phyloP scores from a whole-genome alignment of 2,329 filamentous ascomycete species.

The Cercospora janseana region DNA sequence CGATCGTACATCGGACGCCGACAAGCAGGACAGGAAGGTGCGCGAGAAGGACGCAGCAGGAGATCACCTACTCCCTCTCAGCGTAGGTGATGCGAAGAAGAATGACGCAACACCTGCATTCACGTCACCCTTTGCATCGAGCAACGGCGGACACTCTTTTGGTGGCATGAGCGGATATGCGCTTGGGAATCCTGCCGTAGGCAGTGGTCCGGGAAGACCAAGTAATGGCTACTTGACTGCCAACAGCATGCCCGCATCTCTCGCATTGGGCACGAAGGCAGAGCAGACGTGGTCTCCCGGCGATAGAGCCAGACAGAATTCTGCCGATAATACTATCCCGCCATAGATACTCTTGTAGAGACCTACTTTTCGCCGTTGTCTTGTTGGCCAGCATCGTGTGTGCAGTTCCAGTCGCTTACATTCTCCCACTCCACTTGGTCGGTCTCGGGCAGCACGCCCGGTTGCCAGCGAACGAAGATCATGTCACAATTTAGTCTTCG shows the following conservation, averaged over 20 bases:
- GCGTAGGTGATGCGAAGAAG: conserved; percentile 36
- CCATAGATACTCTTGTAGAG: neutral
- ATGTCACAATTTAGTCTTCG: too few relatives aligned
- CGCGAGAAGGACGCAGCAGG: conserved; percentile 59
- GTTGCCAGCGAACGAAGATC: too few relatives aligned
- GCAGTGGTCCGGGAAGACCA: conserved; percentile 28
- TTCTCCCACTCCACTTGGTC: too few relatives aligned
- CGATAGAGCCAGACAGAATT: conserved; percentile 37
- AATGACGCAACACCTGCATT: conserved; percentile 33
- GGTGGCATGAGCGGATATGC: conserved; percentile 34
- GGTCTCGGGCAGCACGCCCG: too few relatives aligned
- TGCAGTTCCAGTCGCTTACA: too few relatives aligned
- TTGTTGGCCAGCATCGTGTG: too few relatives aligned
- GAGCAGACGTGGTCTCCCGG: conserved; percentile 74
- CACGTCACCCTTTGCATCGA: conserved; percentile 25
- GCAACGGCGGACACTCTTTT: conserved; percentile 22
- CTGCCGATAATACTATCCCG: neutral
- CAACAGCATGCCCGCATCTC: conserved; percentile 37
- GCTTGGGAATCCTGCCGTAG: conserved; percentile 26
- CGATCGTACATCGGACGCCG: conserved; percentile 84
- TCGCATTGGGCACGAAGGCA: conserved; percentile 77
- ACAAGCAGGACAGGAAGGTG: conserved; percentile 80
- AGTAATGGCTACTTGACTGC: conserved; percentile 15
- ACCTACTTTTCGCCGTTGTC: neutral
- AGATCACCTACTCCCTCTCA: conserved; percentile 66